phyloP scores from a whole-genome alignment of 129 eudicot species.

The Tagetes erecta region DNA sequence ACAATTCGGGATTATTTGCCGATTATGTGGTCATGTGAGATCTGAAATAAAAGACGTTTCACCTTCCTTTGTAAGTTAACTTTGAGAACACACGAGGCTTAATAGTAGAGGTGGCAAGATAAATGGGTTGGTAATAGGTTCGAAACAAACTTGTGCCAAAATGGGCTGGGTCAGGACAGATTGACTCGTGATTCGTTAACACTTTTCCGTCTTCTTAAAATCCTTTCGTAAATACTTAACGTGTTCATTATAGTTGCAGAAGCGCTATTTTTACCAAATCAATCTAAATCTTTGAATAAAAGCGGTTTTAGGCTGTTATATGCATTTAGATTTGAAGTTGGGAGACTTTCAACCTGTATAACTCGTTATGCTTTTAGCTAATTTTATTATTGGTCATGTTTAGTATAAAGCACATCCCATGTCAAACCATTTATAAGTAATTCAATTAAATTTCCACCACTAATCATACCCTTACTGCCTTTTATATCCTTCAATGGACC shows the following conservation, averaged over 20 bases:
- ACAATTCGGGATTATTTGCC: conserved; percentile 78
- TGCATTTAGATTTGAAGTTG: background rate
- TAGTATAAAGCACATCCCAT: background rate
- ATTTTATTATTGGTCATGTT: background rate
- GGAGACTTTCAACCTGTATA: conserved; percentile 4
- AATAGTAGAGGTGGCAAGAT: conserved; percentile 10
- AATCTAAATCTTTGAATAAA: background rate
- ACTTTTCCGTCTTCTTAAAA: background rate
- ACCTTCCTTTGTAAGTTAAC: conserved; percentile 75
- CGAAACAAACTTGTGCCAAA: background rate
- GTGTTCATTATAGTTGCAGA: background rate
- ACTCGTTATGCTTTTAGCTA: background rate
- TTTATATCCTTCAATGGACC: no score
- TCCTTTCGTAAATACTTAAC: background rate
- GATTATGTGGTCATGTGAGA: conserved; percentile 73
- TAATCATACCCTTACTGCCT: background rate
- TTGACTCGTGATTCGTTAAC: conserved; percentile 1
- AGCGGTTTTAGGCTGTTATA: background rate
- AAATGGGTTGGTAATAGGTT: conserved; percentile 12
- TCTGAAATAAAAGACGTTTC: conserved; percentile 85
- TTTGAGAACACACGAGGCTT: conserved; percentile 5
- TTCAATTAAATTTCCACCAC: background rate
- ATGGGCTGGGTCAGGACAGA: background rate
- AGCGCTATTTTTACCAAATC: background rate
- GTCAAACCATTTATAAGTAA: background rate